Base-by-base conservation (phyloP, 1,284 basidiomycete species). In the Ceratobasidium sp. region DNA sequence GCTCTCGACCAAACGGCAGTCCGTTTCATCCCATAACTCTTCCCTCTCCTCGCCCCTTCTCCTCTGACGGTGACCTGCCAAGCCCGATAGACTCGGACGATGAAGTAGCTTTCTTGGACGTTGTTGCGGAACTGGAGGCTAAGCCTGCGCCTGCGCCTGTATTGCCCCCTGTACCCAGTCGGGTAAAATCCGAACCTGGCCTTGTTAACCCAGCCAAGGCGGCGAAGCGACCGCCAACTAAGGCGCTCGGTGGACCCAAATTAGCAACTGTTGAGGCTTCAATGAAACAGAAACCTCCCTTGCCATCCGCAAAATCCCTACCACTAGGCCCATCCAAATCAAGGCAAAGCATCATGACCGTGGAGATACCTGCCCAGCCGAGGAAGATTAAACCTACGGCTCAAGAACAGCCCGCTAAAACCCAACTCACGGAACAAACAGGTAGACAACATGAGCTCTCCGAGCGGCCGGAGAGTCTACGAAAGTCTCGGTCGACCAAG, bases 51-150 rank as follows among this genome's bases (percentile, higher is more conserved):
- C 68, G 41, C 22, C 54, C 68, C 11, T 48, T 43, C 39, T 71
- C 68, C 1, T 41, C 68, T 7, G 43, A 37, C 5, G 68, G 61
- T 19, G 41, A 71, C 41, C 22, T 71, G 27, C 68, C 68, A 9
- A 71, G 68, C n/a, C 68, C 68, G 19, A 39, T 71, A 9, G 68
- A 71, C 43, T 71, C 68, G 14, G 68, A 71, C 19, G 68, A 71
- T 43, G 68, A 71, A 24, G 14, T 59, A 14, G 68, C 68, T 13
- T 71, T 71, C 49, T n/a, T 71, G 22, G 56, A 71, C 24, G 68
- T 41, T 49, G 54, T 54, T 11, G 68, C 68, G 13, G 54, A 58
- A 27, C 43, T 71, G 43, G 68, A 71, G 68, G 43, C 54, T 22
- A 61, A 48, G 14, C 68, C 68, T 4, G 24, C 14, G 27, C 8